A percentile compares a stretch with the other conserved stretches of the same genome.
Conservation (phyloP, 257 asterid species). For the Gentiana macrophylla region DNA sequence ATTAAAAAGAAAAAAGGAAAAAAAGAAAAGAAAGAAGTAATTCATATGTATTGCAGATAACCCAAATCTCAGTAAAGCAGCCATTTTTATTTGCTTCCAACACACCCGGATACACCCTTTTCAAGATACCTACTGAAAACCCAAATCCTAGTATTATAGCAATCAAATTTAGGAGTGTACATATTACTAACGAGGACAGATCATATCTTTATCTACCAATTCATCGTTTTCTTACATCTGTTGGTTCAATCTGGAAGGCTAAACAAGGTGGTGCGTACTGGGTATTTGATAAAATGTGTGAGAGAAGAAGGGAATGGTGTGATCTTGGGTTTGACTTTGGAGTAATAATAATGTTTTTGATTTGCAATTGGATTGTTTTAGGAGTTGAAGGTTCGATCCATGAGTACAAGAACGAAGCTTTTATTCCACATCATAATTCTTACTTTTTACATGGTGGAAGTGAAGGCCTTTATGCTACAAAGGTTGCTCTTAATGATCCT, state of each 20-base stretch:
- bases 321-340: conserved; percentile 31
- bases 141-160: too few relatives aligned
- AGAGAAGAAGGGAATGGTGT: conserved; percentile 1
- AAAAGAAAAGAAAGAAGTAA: too few relatives aligned
- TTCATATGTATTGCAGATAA: too few relatives aligned
- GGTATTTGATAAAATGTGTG: not conserved
- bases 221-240: conserved; percentile 15
- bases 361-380: conserved; percentile 17
- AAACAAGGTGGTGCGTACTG: not conserved
- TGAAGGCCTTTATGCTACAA: conserved; percentile 93
- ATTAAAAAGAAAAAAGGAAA: too few relatives aligned
- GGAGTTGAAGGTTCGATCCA: conserved; percentile 85
- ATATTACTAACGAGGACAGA: too few relatives aligned
- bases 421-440: conserved; percentile 80
- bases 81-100: too few relatives aligned
- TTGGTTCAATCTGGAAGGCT: not conserved
- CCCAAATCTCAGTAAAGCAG: too few relatives aligned
- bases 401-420: conserved; percentile 71
- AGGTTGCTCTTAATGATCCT: conserved; percentile 27
- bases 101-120: too few relatives aligned
- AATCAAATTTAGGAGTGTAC: too few relatives aligned
- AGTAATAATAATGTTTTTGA: conserved; percentile 22
- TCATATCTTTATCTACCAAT: not conserved
- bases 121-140: too few relatives aligned
- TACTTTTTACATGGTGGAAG: conserved; percentile 96